Percentiles rank a stretch among this genome's conserved stretches.
phyloP scores from a whole-genome alignment of 2,329 filamentous ascomycete genomes.

The Paracamarosporium sp. region DNA sequence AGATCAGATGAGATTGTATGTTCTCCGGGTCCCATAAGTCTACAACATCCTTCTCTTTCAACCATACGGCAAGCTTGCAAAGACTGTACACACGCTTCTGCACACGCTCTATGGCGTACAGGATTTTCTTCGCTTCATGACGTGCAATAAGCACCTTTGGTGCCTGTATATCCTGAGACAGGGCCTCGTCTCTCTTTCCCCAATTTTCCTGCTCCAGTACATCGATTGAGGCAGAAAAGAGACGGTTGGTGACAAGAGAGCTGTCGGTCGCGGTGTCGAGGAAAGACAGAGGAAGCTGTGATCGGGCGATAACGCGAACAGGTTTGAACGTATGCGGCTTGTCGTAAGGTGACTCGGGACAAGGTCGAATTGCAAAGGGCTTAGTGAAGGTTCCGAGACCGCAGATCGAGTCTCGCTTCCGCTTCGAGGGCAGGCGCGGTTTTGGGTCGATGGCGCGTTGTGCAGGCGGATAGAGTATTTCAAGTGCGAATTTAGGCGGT shows the following conservation, averaged over 20 bases:
- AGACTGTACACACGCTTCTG: slow-evolving; percentile 67
- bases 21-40: slow-evolving; percentile 32
- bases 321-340: slow-evolving; percentile 41
- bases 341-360: slow-evolving; percentile 34
- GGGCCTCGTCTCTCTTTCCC: slow-evolving; percentile 10
- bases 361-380: slow-evolving; percentile 41
- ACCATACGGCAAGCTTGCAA: slow-evolving; percentile 72
- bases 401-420: slow-evolving; percentile 38
- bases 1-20: slow-evolving; percentile 61
- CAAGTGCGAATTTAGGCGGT: slow-evolving; percentile 22
- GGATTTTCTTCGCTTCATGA: slow-evolving; percentile 62
- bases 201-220: slow-evolving; percentile 29
- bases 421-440: slow-evolving; percentile 34
- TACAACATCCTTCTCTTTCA: slow-evolving; percentile 63
- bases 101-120: slow-evolving; percentile 82
- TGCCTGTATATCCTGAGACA: slow-evolving; percentile 2
- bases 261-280: slow-evolving; percentile 40
- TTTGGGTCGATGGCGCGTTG: slow-evolving; percentile 33
- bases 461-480: slow-evolving; percentile 29
- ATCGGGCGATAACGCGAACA: slow-evolving; percentile 41
- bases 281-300: slow-evolving; percentile 46
- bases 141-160: slow-evolving; percentile 44
- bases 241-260: slow-evolving; percentile 30
- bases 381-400: slow-evolving; percentile 34
- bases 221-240: slow-evolving; percentile 44